A percentile compares a stretch with the other conserved stretches of the same genome.
Evolutionary conservation across 805 yeast genomes (phyloP).

Genomic region (Pichia nanzhaoensis): DNA sequence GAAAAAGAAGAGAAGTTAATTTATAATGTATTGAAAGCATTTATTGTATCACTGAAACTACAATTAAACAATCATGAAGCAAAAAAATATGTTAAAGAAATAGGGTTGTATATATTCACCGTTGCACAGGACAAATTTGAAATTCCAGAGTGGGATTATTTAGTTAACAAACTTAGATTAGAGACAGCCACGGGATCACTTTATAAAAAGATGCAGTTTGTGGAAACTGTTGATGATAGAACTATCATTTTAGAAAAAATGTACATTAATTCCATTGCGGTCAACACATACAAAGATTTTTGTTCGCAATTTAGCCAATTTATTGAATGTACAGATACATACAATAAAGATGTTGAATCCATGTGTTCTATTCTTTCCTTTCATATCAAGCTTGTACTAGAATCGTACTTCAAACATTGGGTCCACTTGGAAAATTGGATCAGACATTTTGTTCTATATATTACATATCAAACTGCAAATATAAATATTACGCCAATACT

Average conservation of each 20-base stretch:
- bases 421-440: constrained; percentile 25
- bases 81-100: constrained; percentile 16
- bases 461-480: constrained; percentile 9
- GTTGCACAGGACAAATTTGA: constrained; percentile 17
- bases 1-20: not conserved
- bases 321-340: not conserved
- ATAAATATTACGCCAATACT: constrained; percentile 19
- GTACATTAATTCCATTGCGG: constrained; percentile 17
- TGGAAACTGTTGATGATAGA: constrained; percentile 19
- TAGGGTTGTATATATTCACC: constrained; percentile 22
- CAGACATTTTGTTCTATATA: constrained; percentile 6
- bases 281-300: constrained; percentile 11
- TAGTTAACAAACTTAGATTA: constrained; percentile 12
- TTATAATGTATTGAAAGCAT: constrained; percentile 2
- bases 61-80: constrained; percentile 6
- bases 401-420: constrained; percentile 18
- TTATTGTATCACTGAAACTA: not conserved
- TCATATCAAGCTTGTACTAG: constrained; percentile 15
- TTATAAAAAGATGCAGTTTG: constrained; percentile 21
- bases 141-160: constrained; percentile 18
- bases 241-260: constrained; percentile 19
- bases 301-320: constrained; percentile 15
- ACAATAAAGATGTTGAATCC: not conserved
- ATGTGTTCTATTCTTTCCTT: constrained; percentile 14
- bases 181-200: constrained; percentile 13